Percentiles rank a stretch among this genome's conserved stretches.
phyloP scores from a whole-genome alignment of 23 red algal genomes.

The Cyanidiococcus yangmingshanensis region DNA sequence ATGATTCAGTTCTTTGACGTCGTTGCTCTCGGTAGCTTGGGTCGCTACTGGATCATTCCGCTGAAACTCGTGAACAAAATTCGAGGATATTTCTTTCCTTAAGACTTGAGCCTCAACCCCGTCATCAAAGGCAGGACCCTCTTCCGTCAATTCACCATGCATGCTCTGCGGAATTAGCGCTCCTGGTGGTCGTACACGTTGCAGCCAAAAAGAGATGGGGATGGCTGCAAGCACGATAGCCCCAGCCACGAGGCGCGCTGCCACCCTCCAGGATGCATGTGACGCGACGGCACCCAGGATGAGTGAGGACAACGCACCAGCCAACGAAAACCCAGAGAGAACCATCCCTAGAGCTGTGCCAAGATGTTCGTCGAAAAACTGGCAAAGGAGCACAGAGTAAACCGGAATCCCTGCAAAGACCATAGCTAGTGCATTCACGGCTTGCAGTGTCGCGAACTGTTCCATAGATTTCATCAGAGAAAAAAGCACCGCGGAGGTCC shows the following conservation, averaged over 20 bases:
- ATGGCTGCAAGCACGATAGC: constrained; percentile 45
- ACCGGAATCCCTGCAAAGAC: constrained; percentile 72
- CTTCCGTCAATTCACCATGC: background rate
- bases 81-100: background rate
- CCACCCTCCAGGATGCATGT: constrained; percentile 47
- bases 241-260: constrained; percentile 37
- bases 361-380: constrained; percentile 54
- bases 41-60: background rate
- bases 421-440: constrained; percentile 69
- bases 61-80: background rate
- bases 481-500: constrained; percentile 50
- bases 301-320: constrained; percentile 47
- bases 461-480: constrained; percentile 60
- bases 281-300: constrained; percentile 50
- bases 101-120: background rate
- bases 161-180: background rate
- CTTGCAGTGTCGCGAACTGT: constrained; percentile 40
- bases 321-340: constrained; percentile 70
- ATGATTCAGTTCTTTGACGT: background rate
- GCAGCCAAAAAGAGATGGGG: constrained; percentile 45
- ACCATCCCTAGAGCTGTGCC: constrained; percentile 86
- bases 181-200: background rate
- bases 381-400: constrained; percentile 67
- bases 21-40: background rate
- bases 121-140: background rate